Base-by-base conservation (phyloP, 139 green algal species). In the Pseudopediastrum boryanum region DNA sequence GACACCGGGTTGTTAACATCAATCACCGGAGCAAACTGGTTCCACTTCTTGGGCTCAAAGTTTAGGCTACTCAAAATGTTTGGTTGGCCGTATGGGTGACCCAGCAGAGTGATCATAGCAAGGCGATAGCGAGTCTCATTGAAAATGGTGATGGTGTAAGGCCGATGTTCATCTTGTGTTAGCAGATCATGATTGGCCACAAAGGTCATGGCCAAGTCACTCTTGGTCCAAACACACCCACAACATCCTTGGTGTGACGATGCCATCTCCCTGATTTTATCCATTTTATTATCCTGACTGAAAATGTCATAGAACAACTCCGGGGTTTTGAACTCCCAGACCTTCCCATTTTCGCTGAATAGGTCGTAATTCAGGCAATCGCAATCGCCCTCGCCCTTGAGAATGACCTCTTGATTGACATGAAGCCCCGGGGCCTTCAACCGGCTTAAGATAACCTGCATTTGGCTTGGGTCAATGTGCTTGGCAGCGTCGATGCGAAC, bases 271-370 rank as follows among this genome's bases (percentile, higher is more conserved):
- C 35, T 51, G 64, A 71, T 71, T 41, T 52, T 51, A 6, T 48
- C 13, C 64, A 71, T 71, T 39, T 52, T 71, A 41, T 8, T 33
- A 2, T 21, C 9, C 35, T 71, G 23, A 9, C 2, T 71, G 36
- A 71, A 71, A 2, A 71, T 27, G 35, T 71, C 23, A 27, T 71
- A 21, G 64, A 52, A 71, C 8, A 71, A 25, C 4, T 10, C 7
- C 23, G 64, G 64, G 21, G 64, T 52, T 25, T 71, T 51, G 35
- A 71, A 71, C 36, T 71, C 64, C 64, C 64, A 71, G 8, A 71
- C 9, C 36, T 51, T 71, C 0, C 64, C 64, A 48, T 71, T 69
- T 36, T 36, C 44, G 61, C n/a, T 31, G 13, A 29, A 1, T 1
- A 66, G 48, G 23, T 71, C 50, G 64, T 51, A 10, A 10, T 71